Evolutionary conservation across 495 filamentous ascomycete genomes (phyloP).

Genomic region (Xylaria longipes): DNA sequence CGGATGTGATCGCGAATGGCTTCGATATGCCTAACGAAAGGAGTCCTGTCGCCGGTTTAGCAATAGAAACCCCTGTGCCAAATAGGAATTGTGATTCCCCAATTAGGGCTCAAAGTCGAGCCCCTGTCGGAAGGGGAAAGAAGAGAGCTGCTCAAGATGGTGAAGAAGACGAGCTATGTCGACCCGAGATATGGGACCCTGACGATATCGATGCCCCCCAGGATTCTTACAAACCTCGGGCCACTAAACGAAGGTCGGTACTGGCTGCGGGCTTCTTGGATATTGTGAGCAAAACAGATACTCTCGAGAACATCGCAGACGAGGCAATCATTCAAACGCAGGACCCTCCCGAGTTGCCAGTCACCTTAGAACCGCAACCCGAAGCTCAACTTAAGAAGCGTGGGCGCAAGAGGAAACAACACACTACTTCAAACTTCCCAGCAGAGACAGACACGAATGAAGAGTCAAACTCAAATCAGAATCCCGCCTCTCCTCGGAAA

Average conservation of each 20-base stretch:
- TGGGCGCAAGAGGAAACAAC: conserved; percentile 40
- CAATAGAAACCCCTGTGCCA: conserved; percentile 8
- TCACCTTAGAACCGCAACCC: conserved; percentile 19
- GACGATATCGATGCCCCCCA: conserved; percentile 7
- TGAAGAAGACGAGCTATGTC: conserved; percentile 37
- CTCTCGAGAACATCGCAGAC: background rate
- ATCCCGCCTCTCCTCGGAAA: background rate
- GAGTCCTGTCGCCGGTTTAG: background rate
- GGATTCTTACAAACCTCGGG: conserved; percentile 29
- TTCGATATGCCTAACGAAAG: conserved; percentile 12
- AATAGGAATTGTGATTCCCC: conserved; percentile 9
- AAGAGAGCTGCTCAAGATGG: conserved; percentile 19
- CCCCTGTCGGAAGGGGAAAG: conserved; percentile 26
- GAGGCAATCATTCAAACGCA: conserved; percentile 18
- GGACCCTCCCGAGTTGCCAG: conserved; percentile 15
- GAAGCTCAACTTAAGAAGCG: conserved; percentile 33
- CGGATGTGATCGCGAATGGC: conserved; percentile 32
- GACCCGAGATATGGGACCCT: conserved; percentile 16
- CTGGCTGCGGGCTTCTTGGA: conserved; percentile 11
- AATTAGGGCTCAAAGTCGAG: background rate
- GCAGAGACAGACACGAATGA: conserved; percentile 16
- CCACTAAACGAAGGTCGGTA: conserved; percentile 18
- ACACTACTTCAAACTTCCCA: background rate
- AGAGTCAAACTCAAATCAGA: background rate
- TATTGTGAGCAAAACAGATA: background rate